phyloP scores from a whole-genome alignment of 345 rosid species.

The Brassica cretica region DNA sequence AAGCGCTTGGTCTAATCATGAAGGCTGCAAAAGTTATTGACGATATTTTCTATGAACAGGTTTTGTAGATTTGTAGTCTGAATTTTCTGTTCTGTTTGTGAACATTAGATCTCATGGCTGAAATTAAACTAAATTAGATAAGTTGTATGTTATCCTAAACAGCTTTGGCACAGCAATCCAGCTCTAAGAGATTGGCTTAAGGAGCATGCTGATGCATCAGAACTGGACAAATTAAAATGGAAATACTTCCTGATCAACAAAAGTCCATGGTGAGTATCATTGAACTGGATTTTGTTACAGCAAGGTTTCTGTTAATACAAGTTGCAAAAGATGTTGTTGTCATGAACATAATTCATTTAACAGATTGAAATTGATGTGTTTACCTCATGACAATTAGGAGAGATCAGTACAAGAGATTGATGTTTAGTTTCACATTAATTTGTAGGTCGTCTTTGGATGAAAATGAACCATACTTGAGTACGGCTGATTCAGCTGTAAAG shows the following conservation, averaged over 20 bases:
- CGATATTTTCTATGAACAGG: slow-evolving; percentile 84
- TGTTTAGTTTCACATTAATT: slow-evolving; percentile 10
- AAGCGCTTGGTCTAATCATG: slow-evolving; percentile 61
- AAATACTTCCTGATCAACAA: slow-evolving; percentile 74
- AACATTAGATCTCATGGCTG: slow-evolving; percentile 13
- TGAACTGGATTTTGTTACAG: slow-evolving; percentile 6
- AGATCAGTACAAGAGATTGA: slow-evolving; percentile 9
- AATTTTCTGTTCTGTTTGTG: slow-evolving; percentile 3
- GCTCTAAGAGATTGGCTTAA: slow-evolving; percentile 78
- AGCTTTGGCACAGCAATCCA: slow-evolving; percentile 91
- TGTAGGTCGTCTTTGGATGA: slow-evolving; percentile 93
- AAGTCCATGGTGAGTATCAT: slow-evolving; percentile 74
- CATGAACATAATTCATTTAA: neutral
- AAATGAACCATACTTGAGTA: slow-evolving; percentile 76
- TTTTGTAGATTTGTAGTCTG: slow-evolving; percentile 11
- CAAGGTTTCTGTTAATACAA: neutral
- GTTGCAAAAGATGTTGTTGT: neutral
- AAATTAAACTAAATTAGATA: slow-evolving; percentile 10
- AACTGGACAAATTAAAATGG: slow-evolving; percentile 72
- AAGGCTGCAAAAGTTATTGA: slow-evolving; percentile 83
- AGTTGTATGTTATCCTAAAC: slow-evolving; percentile 12
- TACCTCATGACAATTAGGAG: neutral
- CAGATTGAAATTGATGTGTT: neutral
- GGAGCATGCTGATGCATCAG: slow-evolving; percentile 64
- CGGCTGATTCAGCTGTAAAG: slow-evolving; percentile 83